These are phyloP conservation scores for Pachysolen tannophilus DNA, from an alignment of 805 yeast genomes.

Conservation along the genomic window DNA sequence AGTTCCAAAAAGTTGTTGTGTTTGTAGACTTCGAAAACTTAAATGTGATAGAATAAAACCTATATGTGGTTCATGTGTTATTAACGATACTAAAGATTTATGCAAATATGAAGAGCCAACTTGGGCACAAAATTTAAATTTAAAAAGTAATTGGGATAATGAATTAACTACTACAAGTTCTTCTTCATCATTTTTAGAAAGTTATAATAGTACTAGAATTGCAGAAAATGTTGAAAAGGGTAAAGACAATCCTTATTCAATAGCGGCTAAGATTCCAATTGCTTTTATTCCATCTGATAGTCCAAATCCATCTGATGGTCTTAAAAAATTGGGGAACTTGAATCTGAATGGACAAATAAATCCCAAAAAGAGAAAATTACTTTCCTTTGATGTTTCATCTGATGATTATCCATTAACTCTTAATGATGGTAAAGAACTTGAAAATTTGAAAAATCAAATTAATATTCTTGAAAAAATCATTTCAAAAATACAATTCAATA, in stretches of 20 bases:
- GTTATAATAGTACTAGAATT: constrained; percentile 1
- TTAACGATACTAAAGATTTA: constrained; percentile 16
- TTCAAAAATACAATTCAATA: background rate
- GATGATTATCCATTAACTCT: background rate
- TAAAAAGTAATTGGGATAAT: background rate
- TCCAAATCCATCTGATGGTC: background rate
- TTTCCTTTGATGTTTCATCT: background rate
- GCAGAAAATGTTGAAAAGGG: background rate
- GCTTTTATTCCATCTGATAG: constrained; percentile 2
- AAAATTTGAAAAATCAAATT: background rate
- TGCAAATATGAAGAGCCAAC: constrained; percentile 23
- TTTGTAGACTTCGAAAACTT: constrained; percentile 38
- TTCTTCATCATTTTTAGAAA: constrained; percentile 1
- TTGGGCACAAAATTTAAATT: constrained; percentile 13
- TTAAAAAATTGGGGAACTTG: background rate
- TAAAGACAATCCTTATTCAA: constrained; percentile 2
- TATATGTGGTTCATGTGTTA: constrained; percentile 22
- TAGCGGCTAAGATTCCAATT: constrained; percentile 3
- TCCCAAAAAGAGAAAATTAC: background rate
- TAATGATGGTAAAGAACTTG: background rate
- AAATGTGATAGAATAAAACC: constrained; percentile 31
- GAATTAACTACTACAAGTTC: no score
- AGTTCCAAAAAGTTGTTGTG: constrained; percentile 36
- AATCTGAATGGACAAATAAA: background rate
- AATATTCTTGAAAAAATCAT: background rate